Evolutionary conservation across 2,329 filamentous ascomycete species (phyloP), one percentile per base, ranked within the genome.

Genomic region (Westerdykella ornata): DNA sequence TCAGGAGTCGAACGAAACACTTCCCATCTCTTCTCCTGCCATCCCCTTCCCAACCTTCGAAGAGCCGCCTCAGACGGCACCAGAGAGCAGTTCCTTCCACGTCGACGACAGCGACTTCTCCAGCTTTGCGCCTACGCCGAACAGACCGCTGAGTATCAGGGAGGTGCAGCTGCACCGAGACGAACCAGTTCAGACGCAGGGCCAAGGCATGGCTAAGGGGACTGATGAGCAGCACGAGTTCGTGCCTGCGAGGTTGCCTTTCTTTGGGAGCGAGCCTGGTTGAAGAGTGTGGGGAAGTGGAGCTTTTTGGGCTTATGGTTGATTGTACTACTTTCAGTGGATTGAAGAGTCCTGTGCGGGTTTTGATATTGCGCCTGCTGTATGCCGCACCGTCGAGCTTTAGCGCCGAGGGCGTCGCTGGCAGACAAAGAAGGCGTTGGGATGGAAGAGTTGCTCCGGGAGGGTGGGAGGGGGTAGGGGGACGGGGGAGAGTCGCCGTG

Each of bases 181-280:
- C 7, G 2, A 11, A 8, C 22, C 22, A 26, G 22, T 3, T 8
- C 22, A 26, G 22, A 26, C n/a, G n/a, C n/a, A n/a, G n/a, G n/a
- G 22, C 12, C 4, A 26, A 15, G n/a, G 3, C 30, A 54, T 42
- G 28, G 49, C 53, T n/a, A 47, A 49, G 32, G 33, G 41, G 9
- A 44, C 44, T 6, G 56, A 51, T 5, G 38, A 44, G 3, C 26
- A 39, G 13, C 45, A 45, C 5, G 44, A 39, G 4, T 66, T 66
- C 47, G 51, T 66, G 11, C 62, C 63, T 6, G 64, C 64, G 15
- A 42, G 54, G 15, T 44, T 67, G 35, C 64, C 64, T 29, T 51
- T 60, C 38, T 66, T 67, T 46, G 51, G 47, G 15, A 32, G 37
- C 14, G 39, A 45, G 19, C 45, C 49, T 12, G 52, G 45, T 31